A percentile compares a stretch with the other conserved stretches of the same genome.
phyloP scores from a whole-genome alignment of 2,329 filamentous ascomycete species.

The Lachnellula suecica region DNA sequence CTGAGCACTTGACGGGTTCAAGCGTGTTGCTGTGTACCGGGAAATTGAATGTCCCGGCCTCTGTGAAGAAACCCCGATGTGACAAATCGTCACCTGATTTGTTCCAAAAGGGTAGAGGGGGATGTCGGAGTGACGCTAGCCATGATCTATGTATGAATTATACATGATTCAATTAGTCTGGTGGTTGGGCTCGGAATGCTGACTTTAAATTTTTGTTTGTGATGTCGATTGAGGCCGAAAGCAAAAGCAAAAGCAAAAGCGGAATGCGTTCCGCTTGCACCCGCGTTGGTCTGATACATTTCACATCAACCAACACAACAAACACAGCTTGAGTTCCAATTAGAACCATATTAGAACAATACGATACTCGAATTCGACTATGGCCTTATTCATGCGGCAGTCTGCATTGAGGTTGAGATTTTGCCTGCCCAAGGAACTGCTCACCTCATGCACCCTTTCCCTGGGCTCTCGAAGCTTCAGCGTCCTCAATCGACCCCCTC shows the following conservation, averaged over 20 bases:
- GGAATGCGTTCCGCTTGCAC: slow-evolving; percentile 7
- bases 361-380: slow-evolving; percentile 9
- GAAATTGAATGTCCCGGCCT: no score
- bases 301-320: no score
- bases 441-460: slow-evolving; percentile 25
- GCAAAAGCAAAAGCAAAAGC: no score
- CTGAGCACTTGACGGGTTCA: no score
- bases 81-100: no score
- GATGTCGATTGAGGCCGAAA: neutral
- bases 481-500: slow-evolving; percentile 77
- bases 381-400: slow-evolving; percentile 25
- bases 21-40: no score
- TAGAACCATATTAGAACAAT: neutral
- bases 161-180: neutral
- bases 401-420: slow-evolving; percentile 8
- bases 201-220: neutral
- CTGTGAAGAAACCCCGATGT: no score
- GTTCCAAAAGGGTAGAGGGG: neutral
- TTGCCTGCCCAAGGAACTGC: slow-evolving; percentile 25
- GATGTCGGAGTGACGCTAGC: neutral
- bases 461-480: slow-evolving; percentile 60
- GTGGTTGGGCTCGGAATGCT: neutral
- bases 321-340: no score
- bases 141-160: neutral
- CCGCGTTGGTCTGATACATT: neutral